Evolutionary conservation across 441 rosid genomes (phyloP).

Genomic region (Eutrema salsugineum): DNA sequence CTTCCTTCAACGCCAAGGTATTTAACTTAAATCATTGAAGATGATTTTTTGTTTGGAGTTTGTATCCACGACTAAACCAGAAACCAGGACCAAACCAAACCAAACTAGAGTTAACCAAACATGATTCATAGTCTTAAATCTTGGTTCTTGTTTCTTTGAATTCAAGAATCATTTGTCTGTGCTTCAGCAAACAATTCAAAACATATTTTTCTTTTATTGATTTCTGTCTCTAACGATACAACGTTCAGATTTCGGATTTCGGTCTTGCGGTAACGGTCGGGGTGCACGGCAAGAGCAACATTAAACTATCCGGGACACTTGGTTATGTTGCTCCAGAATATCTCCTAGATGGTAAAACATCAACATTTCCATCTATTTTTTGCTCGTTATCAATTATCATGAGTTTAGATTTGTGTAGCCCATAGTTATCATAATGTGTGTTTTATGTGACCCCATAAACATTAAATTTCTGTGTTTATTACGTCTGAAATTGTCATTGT

Average conservation of each 20-base stretch:
- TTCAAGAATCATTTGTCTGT: conserved; percentile 9
- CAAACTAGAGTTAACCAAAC: not conserved
- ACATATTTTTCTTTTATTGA: not conserved
- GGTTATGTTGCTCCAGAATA: conserved; percentile 98
- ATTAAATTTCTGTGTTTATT: not conserved
- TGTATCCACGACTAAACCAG: not conserved
- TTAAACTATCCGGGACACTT: conserved; percentile 88
- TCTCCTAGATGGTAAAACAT: conserved; percentile 66
- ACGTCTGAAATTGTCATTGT: conserved; percentile 4
- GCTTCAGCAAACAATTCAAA: not conserved
- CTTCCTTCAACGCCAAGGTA: conserved; percentile 92
- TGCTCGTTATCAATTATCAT: not conserved
- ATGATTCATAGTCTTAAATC: not conserved
- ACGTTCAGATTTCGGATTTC: conserved; percentile 79
- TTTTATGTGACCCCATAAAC: conserved; percentile 18
- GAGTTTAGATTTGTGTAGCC: not conserved
- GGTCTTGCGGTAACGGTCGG: conserved; percentile 82
- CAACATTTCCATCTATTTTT: not conserved
- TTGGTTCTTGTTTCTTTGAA: not conserved
- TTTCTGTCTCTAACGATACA: not conserved
- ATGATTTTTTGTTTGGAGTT: not conserved
- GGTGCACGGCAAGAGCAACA: conserved; percentile 52
- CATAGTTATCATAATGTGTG: not conserved
- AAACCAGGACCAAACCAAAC: not conserved
- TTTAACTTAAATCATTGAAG: not conserved